phyloP scores from a whole-genome alignment of 805 yeast genomes.

The Metschnikowia drakensbergensis region DNA sequence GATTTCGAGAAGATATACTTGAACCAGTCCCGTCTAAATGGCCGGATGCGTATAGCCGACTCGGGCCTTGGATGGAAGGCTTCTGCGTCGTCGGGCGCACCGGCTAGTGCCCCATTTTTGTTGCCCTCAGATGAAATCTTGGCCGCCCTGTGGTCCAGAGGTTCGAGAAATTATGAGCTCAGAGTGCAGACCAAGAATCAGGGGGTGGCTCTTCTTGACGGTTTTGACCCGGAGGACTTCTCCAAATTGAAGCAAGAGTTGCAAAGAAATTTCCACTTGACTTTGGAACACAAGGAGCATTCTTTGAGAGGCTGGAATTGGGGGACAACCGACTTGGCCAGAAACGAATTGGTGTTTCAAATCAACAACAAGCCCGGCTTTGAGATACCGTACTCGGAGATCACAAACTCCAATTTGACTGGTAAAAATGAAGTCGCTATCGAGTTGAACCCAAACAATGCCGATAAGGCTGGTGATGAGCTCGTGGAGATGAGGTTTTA shows the following conservation, averaged over 20 bases:
- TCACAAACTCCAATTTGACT: constrained; percentile 81
- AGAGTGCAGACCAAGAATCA: constrained; percentile 83
- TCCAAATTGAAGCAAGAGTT: constrained; percentile 77
- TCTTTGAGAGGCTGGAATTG: constrained; percentile 98
- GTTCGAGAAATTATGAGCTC: constrained; percentile 86
- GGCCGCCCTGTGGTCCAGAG: constrained; percentile 86
- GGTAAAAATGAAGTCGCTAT: constrained; percentile 92
- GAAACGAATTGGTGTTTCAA: constrained; percentile 84
- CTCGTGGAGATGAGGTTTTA: constrained; percentile 91
- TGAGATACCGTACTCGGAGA: constrained; percentile 79
- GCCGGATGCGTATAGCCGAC: constrained; percentile 91
- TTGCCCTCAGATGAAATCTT: constrained; percentile 83
- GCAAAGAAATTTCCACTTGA: constrained; percentile 67
- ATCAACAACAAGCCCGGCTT: constrained; percentile 86
- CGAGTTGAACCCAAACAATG: constrained; percentile 65
- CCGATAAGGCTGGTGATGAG: constrained; percentile 84
- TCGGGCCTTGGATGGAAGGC: constrained; percentile 97
- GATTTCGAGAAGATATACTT: constrained; percentile 90
- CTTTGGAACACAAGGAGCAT: constrained; percentile 82
- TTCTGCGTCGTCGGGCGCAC: constrained; percentile 46
- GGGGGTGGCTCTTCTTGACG: constrained; percentile 86
- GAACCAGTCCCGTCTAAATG: constrained; percentile 78
- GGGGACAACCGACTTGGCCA: constrained; percentile 91
- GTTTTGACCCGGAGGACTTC: constrained; percentile 84
- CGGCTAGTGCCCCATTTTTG: constrained; percentile 64